Evolutionary conservation across 1,139 yeast species (phyloP).

Genomic region (Spathaspora jeffriesii): DNA sequence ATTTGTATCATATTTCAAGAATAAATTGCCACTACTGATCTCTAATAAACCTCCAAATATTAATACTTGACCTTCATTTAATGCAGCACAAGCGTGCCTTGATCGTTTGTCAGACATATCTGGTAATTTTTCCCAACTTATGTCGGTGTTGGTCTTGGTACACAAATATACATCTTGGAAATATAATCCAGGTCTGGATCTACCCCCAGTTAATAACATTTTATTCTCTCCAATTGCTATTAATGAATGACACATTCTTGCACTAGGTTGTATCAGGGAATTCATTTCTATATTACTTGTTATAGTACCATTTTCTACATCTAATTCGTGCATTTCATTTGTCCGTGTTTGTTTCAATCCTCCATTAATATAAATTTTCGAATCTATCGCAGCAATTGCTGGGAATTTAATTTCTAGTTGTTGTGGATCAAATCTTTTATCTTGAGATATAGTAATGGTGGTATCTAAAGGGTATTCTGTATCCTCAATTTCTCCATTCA

Average conservation of each 20-base stretch:
- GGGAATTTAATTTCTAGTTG: conserved; percentile 45
- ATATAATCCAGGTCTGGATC: conserved; percentile 57
- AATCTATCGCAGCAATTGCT: conserved; percentile 31
- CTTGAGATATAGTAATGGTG: conserved; percentile 9
- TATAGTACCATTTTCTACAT: conserved; percentile 11
- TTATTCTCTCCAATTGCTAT: conserved; percentile 27
- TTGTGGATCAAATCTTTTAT: conserved; percentile 13
- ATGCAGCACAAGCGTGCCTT: conserved; percentile 51
- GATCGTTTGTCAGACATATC: conserved; percentile 48
- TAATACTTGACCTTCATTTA: conserved; percentile 35
- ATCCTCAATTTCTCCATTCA: conserved; percentile 7
- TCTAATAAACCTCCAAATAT: conserved; percentile 43
- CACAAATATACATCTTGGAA: conserved; percentile 32
- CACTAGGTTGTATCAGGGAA: conserved; percentile 21
- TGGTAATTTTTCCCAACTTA: conserved; percentile 33
- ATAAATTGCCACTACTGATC: conserved; percentile 14
- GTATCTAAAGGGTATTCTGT: conserved; percentile 9
- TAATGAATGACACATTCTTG: conserved; percentile 65
- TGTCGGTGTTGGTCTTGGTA: not conserved
- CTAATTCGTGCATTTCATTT: conserved; percentile 16
- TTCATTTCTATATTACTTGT: conserved; percentile 4
- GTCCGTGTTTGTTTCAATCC: conserved; percentile 54
- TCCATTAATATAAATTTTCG: conserved; percentile 45
- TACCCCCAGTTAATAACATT: conserved; percentile 63
- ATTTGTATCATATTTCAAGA: conserved; percentile 19